Base-by-base conservation (phyloP, 345 rosid species). In the Arabis alpina region DNA sequence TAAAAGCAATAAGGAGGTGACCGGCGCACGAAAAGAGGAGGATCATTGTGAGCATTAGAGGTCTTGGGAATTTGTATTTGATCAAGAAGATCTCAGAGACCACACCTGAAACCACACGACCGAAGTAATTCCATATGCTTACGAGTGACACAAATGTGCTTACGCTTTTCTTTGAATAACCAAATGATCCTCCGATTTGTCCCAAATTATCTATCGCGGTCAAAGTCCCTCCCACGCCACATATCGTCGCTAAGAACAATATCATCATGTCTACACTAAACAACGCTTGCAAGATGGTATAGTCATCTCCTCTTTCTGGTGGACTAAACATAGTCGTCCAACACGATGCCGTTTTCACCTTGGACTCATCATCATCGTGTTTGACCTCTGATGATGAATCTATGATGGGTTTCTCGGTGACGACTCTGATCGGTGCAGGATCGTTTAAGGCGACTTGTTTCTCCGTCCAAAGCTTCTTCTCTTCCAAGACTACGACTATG, bases 71-170 rank as follows among this genome's bases (percentile, higher is more conserved):
- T 44, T 73, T 82, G 68, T 80, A 79, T 53, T 77, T 85, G 47
- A 53, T 73, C 71, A 73, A 62, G 40, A 82, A 75, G 57, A 77
- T 74, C 74, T 85, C 89, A 0, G 83, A 85, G 43, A 66, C 76
- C 0, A 81, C 82, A 25, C 87, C 83, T 2, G 89, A 55, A 10
- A 76, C 77, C 3, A 80, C 76, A 47, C 89, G 83, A 14, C 89
- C 89, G 15, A 77, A 77, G 78, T 76, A 85, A 25, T 81, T 85
- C 89, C 87, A 82, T 64, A 82, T 81, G 70, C 89, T 85, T 10
- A 85, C 81, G 3, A 85, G 80, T 8, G 89, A 82, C 15, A 85
- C 73, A 47, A 85, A 85, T 6, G 85, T 81, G 57, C 80, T 65
- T 19, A 73, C 72, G 41, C 81, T 79, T 40, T 47, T 74, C 42